A percentile compares a stretch with the other conserved stretches of the same genome.
phyloP scores from a whole-genome alignment of 257 asterid genomes.

The Scutellaria minor region DNA sequence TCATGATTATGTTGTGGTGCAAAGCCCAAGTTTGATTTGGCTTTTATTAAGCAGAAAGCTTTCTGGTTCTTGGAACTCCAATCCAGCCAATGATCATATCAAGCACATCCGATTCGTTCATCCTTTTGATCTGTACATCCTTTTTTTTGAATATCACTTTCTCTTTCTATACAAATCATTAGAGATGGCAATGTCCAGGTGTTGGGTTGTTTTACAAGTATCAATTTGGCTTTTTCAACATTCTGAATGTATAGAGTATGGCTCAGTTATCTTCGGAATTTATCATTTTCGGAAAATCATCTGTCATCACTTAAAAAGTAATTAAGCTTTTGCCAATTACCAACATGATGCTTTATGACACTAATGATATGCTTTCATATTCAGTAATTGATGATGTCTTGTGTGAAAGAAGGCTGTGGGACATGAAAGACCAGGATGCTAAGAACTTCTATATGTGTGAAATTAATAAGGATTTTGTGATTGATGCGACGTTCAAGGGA shows the following conservation, averaged over 20 bases:
- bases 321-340: constrained; percentile 14
- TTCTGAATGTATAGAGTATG: not conserved
- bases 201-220: constrained; percentile 3
- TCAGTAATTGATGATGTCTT: constrained; percentile 87
- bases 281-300: not conserved
- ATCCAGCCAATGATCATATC: not conserved
- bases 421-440: constrained; percentile 76
- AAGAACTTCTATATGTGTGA: constrained; percentile 95
- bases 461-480: constrained; percentile 82
- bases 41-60: not conserved
- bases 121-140: constrained; percentile 9
- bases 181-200: constrained; percentile 24
- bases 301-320: constrained; percentile 1
- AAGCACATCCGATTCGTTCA: not conserved
- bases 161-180: constrained; percentile 16
- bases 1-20: not conserved
- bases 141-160: constrained; percentile 12
- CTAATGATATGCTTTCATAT: constrained; percentile 29
- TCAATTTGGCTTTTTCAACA: not conserved
- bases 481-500: constrained; percentile 96
- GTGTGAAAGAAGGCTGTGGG: constrained; percentile 94
- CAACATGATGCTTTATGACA: constrained; percentile 15
- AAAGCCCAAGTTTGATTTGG: not conserved
- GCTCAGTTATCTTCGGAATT: constrained; percentile 2
- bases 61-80: not conserved